Evolutionary conservation across 305 asterid species (phyloP).

Genomic region (Petunia hybrid): DNA sequence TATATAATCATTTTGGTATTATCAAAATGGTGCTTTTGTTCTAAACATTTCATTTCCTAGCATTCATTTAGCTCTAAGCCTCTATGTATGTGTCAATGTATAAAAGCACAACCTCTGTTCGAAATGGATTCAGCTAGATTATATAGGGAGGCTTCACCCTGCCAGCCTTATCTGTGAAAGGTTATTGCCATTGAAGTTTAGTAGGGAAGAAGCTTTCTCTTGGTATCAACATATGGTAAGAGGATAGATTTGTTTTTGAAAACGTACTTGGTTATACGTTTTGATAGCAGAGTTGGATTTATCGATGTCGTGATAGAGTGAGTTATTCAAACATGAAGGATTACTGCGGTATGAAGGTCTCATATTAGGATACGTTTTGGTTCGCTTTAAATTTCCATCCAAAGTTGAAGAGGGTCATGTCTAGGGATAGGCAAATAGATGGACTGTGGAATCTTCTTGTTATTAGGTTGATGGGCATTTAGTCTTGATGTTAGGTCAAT

Average conservation of each 20-base stretch:
- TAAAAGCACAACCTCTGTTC: slow-evolving; percentile 4
- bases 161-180: slow-evolving; percentile 15
- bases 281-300: background rate
- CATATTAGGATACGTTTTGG: background rate
- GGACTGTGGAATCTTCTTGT: background rate
- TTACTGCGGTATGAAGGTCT: background rate
- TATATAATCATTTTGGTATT: slow-evolving; percentile 1
- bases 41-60: background rate
- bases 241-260: background rate
- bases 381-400: background rate
- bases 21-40: background rate
- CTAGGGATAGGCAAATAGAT: background rate
- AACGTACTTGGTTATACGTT: background rate
- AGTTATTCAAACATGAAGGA: slow-evolving; percentile 20
- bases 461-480: slow-evolving; percentile 14
- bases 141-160: background rate
- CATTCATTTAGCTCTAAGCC: slow-evolving; percentile 6
- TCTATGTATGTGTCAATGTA: slow-evolving; percentile 19
- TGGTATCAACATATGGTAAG: slow-evolving; percentile 11
- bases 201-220: slow-evolving; percentile 1
- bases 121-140: slow-evolving; percentile 23
- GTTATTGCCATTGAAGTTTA: background rate
- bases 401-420: slow-evolving; percentile 17
- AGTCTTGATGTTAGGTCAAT: slow-evolving; percentile 18
- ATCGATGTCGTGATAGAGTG: background rate